Evolutionary conservation across 106 monocot species (phyloP), one percentile per base, ranked within the genome.

Genomic region (Acorus gramineus): DNA sequence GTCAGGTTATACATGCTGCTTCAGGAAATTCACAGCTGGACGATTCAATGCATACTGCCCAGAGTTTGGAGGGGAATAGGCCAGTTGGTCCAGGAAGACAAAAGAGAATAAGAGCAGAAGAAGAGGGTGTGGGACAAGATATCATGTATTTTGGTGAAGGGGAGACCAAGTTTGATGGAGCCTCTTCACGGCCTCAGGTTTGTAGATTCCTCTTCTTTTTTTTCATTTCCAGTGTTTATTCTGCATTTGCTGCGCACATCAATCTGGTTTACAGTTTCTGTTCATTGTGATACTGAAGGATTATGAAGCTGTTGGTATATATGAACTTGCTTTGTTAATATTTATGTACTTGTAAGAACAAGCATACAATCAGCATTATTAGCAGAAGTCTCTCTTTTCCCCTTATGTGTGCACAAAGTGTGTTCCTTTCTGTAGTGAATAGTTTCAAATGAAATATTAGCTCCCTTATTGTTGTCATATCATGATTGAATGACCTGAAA

Each of bases 31-130:
- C 57, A 10, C 57, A 12, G 42, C 42, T 71, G 62, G 55, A 53
- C 42, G 14, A 46, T 3, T 47, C 13, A 14, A 4, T 61, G 49
- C 47, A 46, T 47, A 14, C 46, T 55, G 56, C 13, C 14, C 63
- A 48, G 42, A 64, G 47, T 42, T 42, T 50, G 56, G 71, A 69
- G 42, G 51, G 59, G 43, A 69, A 69, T 69, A 59, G 69, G 44
- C 60, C 69, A 59, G 8, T 44, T 2, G 28, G 55, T 9, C 51
- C 49, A 50, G 57, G 59, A 60, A 69, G 58, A 44, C 63, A 54
- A 58, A 72, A 56, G 54, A 64, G 9, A 11, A 10, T 14, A n/a
- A 51, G 14, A 10, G 4, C 49, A 48, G 12, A 11, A 49, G 71
- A 47, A 0, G 46, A 54, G 43, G 62, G n/a, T 7, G 45, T 51